Percentiles rank a stretch among this genome's conserved stretches.
phyloP scores from a whole-genome alignment of 345 rosid genomes.

The Populus euphratica region DNA sequence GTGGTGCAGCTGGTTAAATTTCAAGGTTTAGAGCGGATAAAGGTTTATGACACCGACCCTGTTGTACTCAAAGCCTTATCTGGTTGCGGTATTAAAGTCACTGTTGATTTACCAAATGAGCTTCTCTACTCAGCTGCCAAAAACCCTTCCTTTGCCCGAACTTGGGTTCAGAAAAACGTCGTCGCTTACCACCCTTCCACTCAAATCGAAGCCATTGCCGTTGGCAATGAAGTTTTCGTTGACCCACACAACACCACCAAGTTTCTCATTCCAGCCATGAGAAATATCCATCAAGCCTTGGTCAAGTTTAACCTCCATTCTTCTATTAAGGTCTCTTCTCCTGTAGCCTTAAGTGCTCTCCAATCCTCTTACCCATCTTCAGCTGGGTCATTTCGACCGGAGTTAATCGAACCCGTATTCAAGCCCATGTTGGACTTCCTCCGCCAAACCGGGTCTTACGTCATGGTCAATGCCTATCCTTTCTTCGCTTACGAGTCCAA shows the following conservation, averaged over 20 bases:
- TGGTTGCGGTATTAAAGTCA: slow-evolving; percentile 73
- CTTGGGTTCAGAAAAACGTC: slow-evolving; percentile 74
- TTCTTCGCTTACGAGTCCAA: slow-evolving; percentile 92
- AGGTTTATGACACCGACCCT: slow-evolving; percentile 77
- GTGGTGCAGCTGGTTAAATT: slow-evolving; percentile 71
- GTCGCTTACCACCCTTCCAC: slow-evolving; percentile 68
- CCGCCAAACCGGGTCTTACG: slow-evolving; percentile 79
- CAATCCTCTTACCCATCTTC: slow-evolving; percentile 88
- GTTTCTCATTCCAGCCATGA: slow-evolving; percentile 76
- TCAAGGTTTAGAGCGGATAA: slow-evolving; percentile 64
- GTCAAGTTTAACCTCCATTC: slow-evolving; percentile 53
- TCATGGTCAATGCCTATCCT: slow-evolving; percentile 90
- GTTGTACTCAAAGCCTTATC: slow-evolving; percentile 73
- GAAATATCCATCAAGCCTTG: slow-evolving; percentile 73
- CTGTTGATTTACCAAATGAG: slow-evolving; percentile 81
- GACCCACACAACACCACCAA: slow-evolving; percentile 73
- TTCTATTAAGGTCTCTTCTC: slow-evolving; percentile 74
- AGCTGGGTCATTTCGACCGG: slow-evolving; percentile 81
- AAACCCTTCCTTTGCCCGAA: slow-evolving; percentile 43
- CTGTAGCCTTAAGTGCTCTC: slow-evolving; percentile 77
- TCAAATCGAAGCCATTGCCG: slow-evolving; percentile 82
- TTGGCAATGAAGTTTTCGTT: slow-evolving; percentile 90
- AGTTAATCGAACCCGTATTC: slow-evolving; percentile 63
- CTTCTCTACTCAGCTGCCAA: slow-evolving; percentile 63
- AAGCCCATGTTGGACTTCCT: slow-evolving; percentile 79